Percentiles rank a stretch among this genome's conserved stretches.
Evolutionary conservation across 2,329 filamentous ascomycete species (phyloP).

Genomic region (Ilyonectria destructans): DNA sequence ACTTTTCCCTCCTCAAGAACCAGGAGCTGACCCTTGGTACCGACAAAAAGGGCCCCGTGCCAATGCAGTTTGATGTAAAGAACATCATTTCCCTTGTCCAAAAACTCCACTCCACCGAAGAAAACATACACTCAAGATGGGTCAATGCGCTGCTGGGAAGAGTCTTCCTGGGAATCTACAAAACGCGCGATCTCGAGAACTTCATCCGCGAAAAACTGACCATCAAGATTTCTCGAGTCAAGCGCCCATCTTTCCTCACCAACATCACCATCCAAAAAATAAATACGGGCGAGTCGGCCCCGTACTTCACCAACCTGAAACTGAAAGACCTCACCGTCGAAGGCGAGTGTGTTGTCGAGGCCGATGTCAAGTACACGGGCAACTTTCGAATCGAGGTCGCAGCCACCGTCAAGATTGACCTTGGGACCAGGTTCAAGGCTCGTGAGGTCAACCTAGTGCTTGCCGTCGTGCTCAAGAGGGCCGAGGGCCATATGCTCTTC

Average conservation of each 20-base stretch:
- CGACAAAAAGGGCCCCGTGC: slow-evolving; percentile 73
- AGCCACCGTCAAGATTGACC: slow-evolving; percentile 92
- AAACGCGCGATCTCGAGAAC: slow-evolving; percentile 85
- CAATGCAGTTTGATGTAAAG: slow-evolving; percentile 85
- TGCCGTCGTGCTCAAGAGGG: slow-evolving; percentile 85
- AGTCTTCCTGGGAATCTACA: slow-evolving; percentile 90
- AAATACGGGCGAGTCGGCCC: slow-evolving; percentile 88
- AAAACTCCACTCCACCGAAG: slow-evolving; percentile 90
- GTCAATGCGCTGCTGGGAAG: slow-evolving; percentile 93
- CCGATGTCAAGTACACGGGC: slow-evolving; percentile 90
- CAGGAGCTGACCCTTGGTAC: slow-evolving; percentile 79
- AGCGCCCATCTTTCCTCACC: slow-evolving; percentile 91
- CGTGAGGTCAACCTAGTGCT: slow-evolving; percentile 92
- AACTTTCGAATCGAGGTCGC: slow-evolving; percentile 92
- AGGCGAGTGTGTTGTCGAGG: slow-evolving; percentile 89
- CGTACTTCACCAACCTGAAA: slow-evolving; percentile 89
- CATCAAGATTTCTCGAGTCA: slow-evolving; percentile 96
- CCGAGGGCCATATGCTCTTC: slow-evolving; percentile 88
- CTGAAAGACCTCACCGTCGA: slow-evolving; percentile 93
- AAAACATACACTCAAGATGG: slow-evolving; percentile 92
- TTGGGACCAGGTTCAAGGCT: slow-evolving; percentile 90
- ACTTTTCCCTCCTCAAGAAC: slow-evolving; percentile 90
- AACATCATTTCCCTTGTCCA: slow-evolving; percentile 93
- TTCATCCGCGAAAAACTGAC: slow-evolving; percentile 89
- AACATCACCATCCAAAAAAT: slow-evolving; percentile 88